Evolutionary conservation across 73 alveolate species (phyloP).

Genomic region (Tetrahymena elliotti): DNA sequence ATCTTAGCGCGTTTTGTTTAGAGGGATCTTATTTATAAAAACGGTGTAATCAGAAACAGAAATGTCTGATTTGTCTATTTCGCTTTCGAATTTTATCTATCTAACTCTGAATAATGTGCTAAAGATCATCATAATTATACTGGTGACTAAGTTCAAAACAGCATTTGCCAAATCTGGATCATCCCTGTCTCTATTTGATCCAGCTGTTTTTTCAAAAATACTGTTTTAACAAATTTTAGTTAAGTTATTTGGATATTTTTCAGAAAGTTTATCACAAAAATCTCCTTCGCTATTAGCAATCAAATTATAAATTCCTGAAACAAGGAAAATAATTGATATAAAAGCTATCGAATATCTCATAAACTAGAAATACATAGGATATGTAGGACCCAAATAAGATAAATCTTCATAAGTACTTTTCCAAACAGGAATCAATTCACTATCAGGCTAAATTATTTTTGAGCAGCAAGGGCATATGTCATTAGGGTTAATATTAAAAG

Average conservation of each 20-base stretch:
- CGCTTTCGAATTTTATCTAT: background rate
- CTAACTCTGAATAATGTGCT: background rate
- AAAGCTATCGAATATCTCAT: background rate
- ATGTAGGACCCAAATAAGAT: background rate
- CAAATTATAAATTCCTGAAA: background rate
- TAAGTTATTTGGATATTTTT: background rate
- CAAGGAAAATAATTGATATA: background rate
- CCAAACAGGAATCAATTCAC: background rate
- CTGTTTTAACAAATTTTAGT: background rate
- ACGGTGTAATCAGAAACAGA: background rate
- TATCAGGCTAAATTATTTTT: background rate
- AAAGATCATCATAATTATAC: background rate
- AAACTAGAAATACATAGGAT: background rate
- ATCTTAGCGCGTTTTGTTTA: background rate
- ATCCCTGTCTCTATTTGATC: background rate
- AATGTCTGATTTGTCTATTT: background rate
- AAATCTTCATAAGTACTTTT: background rate
- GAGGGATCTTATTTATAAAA: background rate
- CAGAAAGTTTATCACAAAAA: background rate
- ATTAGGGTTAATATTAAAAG: background rate
- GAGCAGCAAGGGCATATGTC: background rate
- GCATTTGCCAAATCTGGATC: background rate
- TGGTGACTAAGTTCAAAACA: background rate
- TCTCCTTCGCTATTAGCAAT: background rate
- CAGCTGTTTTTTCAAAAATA: background rate